These are phyloP conservation scores for Irpex sp. DNA, from an alignment of 1,284 basidiomycete species.

Conservation along the genomic window DNA sequence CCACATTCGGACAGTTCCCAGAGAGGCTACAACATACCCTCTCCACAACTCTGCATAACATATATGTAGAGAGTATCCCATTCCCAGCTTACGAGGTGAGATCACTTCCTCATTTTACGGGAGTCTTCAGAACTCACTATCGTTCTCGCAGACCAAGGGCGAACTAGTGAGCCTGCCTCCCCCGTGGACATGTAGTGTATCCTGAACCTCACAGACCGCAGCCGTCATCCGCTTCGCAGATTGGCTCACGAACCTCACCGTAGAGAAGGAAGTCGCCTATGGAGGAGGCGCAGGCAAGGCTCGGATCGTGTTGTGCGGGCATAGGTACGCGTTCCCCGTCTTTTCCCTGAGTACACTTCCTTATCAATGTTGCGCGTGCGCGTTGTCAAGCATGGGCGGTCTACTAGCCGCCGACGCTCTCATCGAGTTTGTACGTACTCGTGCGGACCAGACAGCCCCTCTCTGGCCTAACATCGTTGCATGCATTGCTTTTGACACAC, in stretches of 20 bases:
- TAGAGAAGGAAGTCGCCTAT: constrained; percentile 72
- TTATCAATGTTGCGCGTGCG: too few species aligned
- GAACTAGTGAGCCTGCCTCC: constrained; percentile 62
- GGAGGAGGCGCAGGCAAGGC: constrained; percentile 76
- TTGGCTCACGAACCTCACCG: constrained; percentile 82
- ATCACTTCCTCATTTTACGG: not conserved
- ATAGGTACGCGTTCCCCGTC: constrained; percentile 55
- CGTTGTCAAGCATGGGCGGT: constrained; percentile 76
- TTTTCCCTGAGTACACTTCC: not conserved
- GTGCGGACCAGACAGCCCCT: constrained; percentile 59
- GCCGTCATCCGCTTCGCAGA: constrained; percentile 84
- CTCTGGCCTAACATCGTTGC: constrained; percentile 84
- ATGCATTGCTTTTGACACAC: constrained; percentile 88
- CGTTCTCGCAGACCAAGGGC: constrained; percentile 66
- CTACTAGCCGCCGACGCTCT: constrained; percentile 84
- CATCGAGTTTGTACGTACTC: constrained; percentile 64
- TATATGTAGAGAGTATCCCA: constrained; percentile 68
- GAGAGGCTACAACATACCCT: constrained; percentile 76
- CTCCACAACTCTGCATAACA: constrained; percentile 47
- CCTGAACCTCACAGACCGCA: constrained; percentile 49
- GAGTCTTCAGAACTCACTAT: constrained; percentile 7
- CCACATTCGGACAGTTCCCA: constrained; percentile 77
- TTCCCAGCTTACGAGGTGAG: constrained; percentile 90
- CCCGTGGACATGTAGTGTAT: not conserved
- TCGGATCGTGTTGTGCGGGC: constrained; percentile 86